These are phyloP conservation scores for Leptographium lundbergii DNA, from an alignment of 2,329 filamentous ascomycete genomes.

Conservation along the genomic window DNA sequence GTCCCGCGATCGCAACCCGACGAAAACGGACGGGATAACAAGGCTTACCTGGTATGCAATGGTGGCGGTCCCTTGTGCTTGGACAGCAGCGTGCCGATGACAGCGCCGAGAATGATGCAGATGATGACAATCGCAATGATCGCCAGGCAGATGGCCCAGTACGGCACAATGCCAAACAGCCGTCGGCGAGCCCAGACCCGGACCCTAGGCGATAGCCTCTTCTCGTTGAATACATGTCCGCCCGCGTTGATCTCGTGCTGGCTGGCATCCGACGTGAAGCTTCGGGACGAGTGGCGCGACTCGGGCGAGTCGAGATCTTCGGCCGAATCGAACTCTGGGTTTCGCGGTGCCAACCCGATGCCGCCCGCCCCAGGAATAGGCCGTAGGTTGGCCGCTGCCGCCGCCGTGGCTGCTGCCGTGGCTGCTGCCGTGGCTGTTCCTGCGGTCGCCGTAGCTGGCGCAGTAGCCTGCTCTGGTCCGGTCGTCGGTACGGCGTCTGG, in stretches of 20 bases:
- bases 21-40: background rate
- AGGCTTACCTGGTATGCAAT: background rate
- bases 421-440: background rate
- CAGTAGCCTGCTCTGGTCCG: conserved; percentile 1
- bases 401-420: background rate
- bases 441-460: background rate
- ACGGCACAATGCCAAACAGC: conserved; percentile 45
- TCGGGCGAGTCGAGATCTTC: conserved; percentile 39
- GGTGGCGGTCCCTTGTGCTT: conserved; percentile 17
- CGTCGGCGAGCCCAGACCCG: conserved; percentile 39
- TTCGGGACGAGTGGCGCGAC: conserved; percentile 39
- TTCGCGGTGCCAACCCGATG: conserved; percentile 45
- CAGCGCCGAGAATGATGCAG: conserved; percentile 42
- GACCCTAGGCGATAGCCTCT: conserved; percentile 39
- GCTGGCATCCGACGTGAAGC: conserved; percentile 35
- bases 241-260: conserved; percentile 42
- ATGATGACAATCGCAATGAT: conserved; percentile 36
- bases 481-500: conserved; percentile 5
- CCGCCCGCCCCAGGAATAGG: conserved; percentile 45
- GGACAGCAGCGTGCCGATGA: conserved; percentile 35
- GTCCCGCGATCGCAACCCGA: background rate
- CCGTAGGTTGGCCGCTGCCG: conserved; percentile 1
- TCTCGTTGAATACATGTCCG: conserved; percentile 29
- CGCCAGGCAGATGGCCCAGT: conserved; percentile 46
- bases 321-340: conserved; percentile 49